Evolutionary conservation across 1,284 basidiomycete species (phyloP).

Genomic region (Ustilago curta): DNA sequence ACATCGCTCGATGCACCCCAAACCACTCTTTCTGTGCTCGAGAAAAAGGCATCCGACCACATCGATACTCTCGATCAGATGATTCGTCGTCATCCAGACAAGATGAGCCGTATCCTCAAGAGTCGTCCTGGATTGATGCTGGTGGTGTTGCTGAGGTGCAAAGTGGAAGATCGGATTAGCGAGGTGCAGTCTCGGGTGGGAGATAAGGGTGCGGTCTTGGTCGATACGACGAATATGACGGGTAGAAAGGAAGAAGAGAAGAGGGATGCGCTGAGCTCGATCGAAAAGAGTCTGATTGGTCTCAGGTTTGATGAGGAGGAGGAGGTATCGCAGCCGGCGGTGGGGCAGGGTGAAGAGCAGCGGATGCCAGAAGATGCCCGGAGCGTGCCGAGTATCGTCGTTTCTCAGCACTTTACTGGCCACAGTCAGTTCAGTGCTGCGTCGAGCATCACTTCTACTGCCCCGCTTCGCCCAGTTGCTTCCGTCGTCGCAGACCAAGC

Average conservation of each 20-base stretch:
- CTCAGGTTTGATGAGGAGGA: constrained; percentile 19
- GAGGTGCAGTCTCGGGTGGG: not conserved
- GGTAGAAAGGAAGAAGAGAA: not conserved
- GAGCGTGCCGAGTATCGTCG: constrained; percentile 21
- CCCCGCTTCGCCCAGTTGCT: not conserved
- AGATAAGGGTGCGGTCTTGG: not conserved
- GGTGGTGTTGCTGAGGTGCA: constrained; percentile 30
- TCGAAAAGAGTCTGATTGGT: constrained; percentile 33
- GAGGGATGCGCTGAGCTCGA: constrained; percentile 2
- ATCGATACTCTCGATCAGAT: constrained; percentile 25
- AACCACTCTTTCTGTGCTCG: constrained; percentile 34
- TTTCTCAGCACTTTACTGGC: constrained; percentile 26
- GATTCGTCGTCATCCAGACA: constrained; percentile 34
- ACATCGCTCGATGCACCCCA: constrained; percentile 12
- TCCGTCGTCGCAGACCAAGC: not conserved
- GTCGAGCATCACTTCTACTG: not conserved
- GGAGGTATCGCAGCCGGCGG: not conserved
- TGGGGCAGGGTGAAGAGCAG: not conserved
- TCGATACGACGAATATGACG: constrained; percentile 1
- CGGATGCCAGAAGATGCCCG: not conserved
- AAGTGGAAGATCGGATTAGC: constrained; percentile 22
- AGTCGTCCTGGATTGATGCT: constrained; percentile 25
- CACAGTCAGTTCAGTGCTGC: too few species aligned
- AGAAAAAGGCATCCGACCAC: constrained; percentile 19
- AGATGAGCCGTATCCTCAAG: constrained; percentile 25